A percentile compares a stretch with the other conserved stretches of the same genome.
Conservation (phyloP, 2,329 filamentous ascomycete species). For the Penicillium sp. region DNA sequence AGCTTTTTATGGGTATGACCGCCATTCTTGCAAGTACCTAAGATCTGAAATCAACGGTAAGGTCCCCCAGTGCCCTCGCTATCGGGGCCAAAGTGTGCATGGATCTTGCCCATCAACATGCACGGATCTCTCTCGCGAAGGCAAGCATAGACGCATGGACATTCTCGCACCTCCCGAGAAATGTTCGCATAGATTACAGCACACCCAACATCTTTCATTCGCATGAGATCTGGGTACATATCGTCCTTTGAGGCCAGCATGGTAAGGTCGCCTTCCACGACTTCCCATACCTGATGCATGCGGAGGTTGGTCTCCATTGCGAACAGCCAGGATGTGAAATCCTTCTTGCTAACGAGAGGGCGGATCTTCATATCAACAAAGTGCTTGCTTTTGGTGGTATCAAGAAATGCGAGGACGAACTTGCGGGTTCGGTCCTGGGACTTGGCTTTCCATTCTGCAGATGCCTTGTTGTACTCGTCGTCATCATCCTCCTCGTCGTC, state of each 20-base stretch:
- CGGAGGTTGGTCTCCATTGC: conserved; percentile 5
- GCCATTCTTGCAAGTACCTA: too few species aligned
- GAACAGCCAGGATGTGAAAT: conserved; percentile 1
- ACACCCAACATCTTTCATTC: background rate
- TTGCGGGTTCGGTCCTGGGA: background rate
- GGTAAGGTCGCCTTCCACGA: background rate
- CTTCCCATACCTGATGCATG: background rate
- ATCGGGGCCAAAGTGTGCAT: too few species aligned
- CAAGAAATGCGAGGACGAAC: conserved; percentile 6
- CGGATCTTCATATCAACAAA: background rate
- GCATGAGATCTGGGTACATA: background rate
- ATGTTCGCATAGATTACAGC: background rate
- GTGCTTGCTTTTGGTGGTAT: conserved; percentile 3
- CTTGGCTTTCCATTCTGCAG: background rate
- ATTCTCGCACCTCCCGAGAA: too few species aligned
- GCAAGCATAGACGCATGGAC: too few species aligned
- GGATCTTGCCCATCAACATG: too few species aligned
- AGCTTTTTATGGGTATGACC: too few species aligned
- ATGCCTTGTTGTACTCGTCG: background rate
- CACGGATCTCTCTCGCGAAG: too few species aligned
- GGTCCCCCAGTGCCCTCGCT: too few species aligned
- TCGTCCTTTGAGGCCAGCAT: background rate
- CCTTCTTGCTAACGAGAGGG: background rate
- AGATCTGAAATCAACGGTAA: too few species aligned
- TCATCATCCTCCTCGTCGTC: background rate